Evolutionary conservation across 352 stramenopile genomes (phyloP).

Genomic region (Globisporangium emineosum): DNA sequence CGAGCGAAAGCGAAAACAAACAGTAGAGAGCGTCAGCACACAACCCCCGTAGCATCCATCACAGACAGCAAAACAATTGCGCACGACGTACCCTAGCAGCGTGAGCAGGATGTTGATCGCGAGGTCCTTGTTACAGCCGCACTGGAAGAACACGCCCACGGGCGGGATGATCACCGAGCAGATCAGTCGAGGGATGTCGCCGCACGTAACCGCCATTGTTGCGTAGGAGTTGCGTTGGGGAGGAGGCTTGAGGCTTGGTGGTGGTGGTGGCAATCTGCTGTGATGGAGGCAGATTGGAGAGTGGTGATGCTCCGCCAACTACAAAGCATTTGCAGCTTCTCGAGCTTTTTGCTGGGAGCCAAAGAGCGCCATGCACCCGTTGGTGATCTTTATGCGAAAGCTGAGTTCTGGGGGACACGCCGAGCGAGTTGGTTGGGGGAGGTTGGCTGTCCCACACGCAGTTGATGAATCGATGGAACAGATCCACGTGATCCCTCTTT

Average conservation of each 20-base stretch:
- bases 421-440: too few relatives aligned
- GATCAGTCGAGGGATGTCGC: constrained; percentile 65
- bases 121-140: constrained; percentile 36
- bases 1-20: neutral
- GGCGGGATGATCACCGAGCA: constrained; percentile 62
- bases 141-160: constrained; percentile 39
- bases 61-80: neutral
- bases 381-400: neutral
- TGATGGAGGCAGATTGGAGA: neutral
- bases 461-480: too few relatives aligned
- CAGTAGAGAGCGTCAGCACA: neutral
- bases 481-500: neutral
- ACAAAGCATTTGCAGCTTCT: too few relatives aligned
- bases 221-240: too few relatives aligned
- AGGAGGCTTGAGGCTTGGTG: too few relatives aligned
- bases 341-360: neutral
- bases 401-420: too few relatives aligned
- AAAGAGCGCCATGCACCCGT: neutral
- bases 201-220: constrained; percentile 58
- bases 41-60: neutral
- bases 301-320: too few relatives aligned
- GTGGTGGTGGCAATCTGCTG: neutral
- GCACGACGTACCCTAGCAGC: constrained; percentile 38
- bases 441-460: too few relatives aligned
- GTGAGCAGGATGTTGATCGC: constrained; percentile 72